Base-by-base conservation (phyloP, 208 protist species). In the Angomonas deanei region DNA sequence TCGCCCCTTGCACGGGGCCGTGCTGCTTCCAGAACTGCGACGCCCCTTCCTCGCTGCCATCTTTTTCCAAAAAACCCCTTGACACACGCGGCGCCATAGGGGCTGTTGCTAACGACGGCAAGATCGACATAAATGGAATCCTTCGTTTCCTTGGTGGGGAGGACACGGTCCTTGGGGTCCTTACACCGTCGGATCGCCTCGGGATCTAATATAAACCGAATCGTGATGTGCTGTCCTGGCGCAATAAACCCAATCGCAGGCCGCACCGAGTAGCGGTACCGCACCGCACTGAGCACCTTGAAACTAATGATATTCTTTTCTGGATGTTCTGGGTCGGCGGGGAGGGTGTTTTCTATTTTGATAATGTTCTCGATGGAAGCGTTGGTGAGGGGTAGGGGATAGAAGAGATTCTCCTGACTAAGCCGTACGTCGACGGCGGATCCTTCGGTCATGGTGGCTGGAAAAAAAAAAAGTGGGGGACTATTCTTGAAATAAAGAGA, bases 81-180 rank as follows among this genome's bases (percentile, higher is more conserved):
- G 47, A 47, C 74, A 33, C 52, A 68, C 3, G 42, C 66, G 33
- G 49, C 60, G 10, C 62, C 64, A 2, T 24, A 34, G 36, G 8
- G 11, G 36, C 4, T 28, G 3, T 64, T 53, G 15, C 77, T 67
- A 0, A 94, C 74, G 19, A 92, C 64, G 19, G 78, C 82, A 59
- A 94, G 77, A 69, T 92, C 84, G n/a, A 94, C 63, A 58, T 88
- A 80, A 30, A 94, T 80, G 28, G 70, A 62, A 34, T 94, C 88
- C 34, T 76, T 70, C 8, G 82, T 89, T 8, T 76, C 70, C 63
- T 77, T 66, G 21, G 72, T 80, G 30, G 83, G 84, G 67, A 88
- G 42, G 28, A 68, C 52, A 17, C 68, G 68, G 8, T 57, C 49
- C 26, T 36, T 62, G 1, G 80, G 56, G 59, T 80, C 73, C 32